Base-by-base conservation (phyloP, 306 rosid species). In the Lathyrus oleraceus region DNA sequence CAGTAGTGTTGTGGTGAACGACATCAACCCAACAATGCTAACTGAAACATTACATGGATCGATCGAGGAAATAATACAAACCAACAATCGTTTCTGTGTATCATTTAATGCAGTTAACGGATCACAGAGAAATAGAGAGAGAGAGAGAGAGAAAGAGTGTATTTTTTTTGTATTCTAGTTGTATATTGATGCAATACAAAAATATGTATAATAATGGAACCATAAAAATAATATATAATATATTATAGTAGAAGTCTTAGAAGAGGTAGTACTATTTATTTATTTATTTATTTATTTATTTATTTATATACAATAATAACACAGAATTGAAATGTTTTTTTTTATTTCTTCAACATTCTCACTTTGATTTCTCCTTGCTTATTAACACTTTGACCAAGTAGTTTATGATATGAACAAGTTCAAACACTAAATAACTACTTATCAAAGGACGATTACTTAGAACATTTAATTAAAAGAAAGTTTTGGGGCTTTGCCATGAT, bases 11-110 rank as follows among this genome's bases (percentile, higher is more conserved):
- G 76, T 64, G 45, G 76, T 64, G 53, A 78, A 61, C 75, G 58
- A 47, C 84, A 78, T 71, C 82, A 76, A 32, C 78, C 83, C 80
- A 80, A 67, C 78, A 76, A 63, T 74, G 38, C 76, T 74, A 86
- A 74, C 74, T 76, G 73, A 79, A 76, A 62, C 72, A 72, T 63
- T 70, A 36, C 75, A 69, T 53, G 39, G 56, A 80, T 45, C 57
- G 27, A 51, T 10, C 25, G 39, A 49, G 56, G 56, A 49, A 61
- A 42, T 36, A 75, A 57, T 76, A 70, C 39, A 74, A 79, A 72
- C 59, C 59, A 81, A 73, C 70, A 81, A 79, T 69, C 84, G 69
- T 79, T 84, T 80, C 71, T 61, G 76, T 69, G 74, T 67, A 51
- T 39, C 79, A 64, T 81, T 75, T 14, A 77, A 63, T 75, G 84